Conservation (phyloP, 179 eudicot genomes). For the Actinidia arguta region DNA sequence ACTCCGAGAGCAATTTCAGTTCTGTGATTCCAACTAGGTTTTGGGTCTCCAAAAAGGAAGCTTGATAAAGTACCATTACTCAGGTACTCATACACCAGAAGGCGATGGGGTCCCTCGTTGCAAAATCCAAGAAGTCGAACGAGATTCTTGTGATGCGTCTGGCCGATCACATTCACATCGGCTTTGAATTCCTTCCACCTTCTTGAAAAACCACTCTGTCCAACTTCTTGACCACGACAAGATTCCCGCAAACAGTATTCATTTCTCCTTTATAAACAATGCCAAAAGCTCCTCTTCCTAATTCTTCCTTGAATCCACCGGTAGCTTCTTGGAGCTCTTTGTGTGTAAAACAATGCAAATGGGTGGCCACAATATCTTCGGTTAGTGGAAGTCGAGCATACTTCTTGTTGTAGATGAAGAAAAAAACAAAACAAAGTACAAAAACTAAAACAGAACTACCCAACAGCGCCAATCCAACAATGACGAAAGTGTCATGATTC, state of each 20-base stretch:
- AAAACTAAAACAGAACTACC: slow-evolving; percentile 24
- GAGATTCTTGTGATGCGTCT: slow-evolving; percentile 57
- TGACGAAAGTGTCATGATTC: background rate
- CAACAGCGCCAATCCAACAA: slow-evolving; percentile 26
- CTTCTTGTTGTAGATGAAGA: slow-evolving; percentile 16
- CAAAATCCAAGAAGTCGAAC: slow-evolving; percentile 35
- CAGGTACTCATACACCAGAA: slow-evolving; percentile 15
- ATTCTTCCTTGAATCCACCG: background rate
- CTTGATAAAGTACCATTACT: slow-evolving; percentile 29
- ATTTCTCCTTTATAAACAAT: slow-evolving; percentile 29
- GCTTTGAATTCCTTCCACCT: slow-evolving; percentile 19
- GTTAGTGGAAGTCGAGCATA: too few relatives aligned
- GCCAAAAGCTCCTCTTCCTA: slow-evolving; percentile 25
- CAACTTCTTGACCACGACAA: slow-evolving; percentile 25
- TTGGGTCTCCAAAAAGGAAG: slow-evolving; percentile 37
- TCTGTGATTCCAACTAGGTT: slow-evolving; percentile 42
- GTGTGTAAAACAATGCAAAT: slow-evolving; percentile 23
- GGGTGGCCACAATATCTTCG: slow-evolving; percentile 6
- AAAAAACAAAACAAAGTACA: slow-evolving; percentile 5
- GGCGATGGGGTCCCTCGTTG: slow-evolving; percentile 6
- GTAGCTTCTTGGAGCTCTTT: slow-evolving; percentile 11
- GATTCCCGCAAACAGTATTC: slow-evolving; percentile 30
- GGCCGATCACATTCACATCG: slow-evolving; percentile 38
- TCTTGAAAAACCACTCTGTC: slow-evolving; percentile 16
- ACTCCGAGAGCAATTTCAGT: slow-evolving; percentile 32